These are phyloP conservation scores for Microcyclosporella mali DNA, from an alignment of 2,329 filamentous ascomycete genomes.

Conservation along the genomic window DNA sequence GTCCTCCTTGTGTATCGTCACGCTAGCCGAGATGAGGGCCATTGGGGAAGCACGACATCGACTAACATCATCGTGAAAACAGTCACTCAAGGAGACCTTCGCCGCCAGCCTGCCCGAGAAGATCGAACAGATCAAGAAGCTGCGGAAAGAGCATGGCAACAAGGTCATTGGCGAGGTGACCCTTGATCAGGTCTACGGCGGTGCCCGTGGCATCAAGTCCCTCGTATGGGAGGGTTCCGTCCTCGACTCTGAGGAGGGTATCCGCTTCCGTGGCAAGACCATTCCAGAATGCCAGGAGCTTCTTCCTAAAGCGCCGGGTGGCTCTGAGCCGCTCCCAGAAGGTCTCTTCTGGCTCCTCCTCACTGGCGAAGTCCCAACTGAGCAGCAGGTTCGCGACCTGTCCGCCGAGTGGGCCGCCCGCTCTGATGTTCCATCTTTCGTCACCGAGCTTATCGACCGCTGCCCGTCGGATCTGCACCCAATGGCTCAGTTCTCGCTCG, in stretches of 20 bases:
- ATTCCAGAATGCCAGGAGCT: conserved; percentile 98
- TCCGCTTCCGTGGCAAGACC: conserved; percentile 98
- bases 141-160: conserved; percentile 93
- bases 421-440: conserved; percentile 92
- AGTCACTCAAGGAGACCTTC: conserved; percentile 98
- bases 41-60: too few relatives aligned
- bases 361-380: conserved; percentile 93
- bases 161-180: conserved; percentile 97
- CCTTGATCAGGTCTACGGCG: conserved; percentile 98
- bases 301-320: conserved; percentile 93
- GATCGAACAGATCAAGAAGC: conserved; percentile 98
- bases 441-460: conserved; percentile 99
- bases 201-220: conserved; percentile 97
- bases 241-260: conserved; percentile 96
- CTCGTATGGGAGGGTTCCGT: conserved; percentile 99
- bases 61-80: background rate
- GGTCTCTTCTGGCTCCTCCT: conserved; percentile 99
- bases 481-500: conserved; percentile 98
- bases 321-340: conserved; percentile 94
- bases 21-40: too few relatives aligned
- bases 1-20: background rate
- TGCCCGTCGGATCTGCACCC: conserved; percentile 98
- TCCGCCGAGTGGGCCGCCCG: conserved; percentile 98
- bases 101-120: conserved; percentile 91
- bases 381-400: conserved; percentile 97